Conservation (phyloP, 768 basidiomycete genomes). For the Leccinum fibrillosum region DNA sequence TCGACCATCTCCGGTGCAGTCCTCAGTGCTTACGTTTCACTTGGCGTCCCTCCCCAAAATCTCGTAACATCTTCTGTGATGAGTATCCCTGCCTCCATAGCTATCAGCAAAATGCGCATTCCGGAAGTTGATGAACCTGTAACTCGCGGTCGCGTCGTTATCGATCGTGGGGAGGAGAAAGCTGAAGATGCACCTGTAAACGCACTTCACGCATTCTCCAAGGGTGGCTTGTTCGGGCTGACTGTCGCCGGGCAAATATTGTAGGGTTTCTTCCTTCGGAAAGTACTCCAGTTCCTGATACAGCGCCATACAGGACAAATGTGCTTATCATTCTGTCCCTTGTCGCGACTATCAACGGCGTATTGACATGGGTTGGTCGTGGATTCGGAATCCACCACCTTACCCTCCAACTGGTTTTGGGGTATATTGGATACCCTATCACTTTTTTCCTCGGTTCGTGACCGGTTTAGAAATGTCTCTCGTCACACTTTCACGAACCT, state of each 20-base stretch:
- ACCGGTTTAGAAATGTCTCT: neutral
- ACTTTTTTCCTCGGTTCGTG: slow-evolving; percentile 63
- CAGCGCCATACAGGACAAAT: slow-evolving; percentile 51
- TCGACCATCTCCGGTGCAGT: slow-evolving; percentile 93
- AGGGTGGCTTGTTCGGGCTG: slow-evolving; percentile 82
- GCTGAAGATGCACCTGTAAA: slow-evolving; percentile 62
- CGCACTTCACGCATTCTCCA: slow-evolving; percentile 83
- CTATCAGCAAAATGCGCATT: slow-evolving; percentile 83
- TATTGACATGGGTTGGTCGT: slow-evolving; percentile 85
- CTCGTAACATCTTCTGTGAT: slow-evolving; percentile 88
- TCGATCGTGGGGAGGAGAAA: slow-evolving; percentile 70
- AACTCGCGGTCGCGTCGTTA: slow-evolving; percentile 74
- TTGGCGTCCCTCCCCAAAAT: slow-evolving; percentile 77
- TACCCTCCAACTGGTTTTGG: slow-evolving; percentile 79
- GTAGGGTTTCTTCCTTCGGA: slow-evolving; percentile 37
- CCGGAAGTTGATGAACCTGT: slow-evolving; percentile 86
- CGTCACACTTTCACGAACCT: slow-evolving; percentile 1
- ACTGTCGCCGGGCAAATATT: slow-evolving; percentile 86
- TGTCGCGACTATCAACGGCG: slow-evolving; percentile 76
- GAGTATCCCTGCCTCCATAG: slow-evolving; percentile 93
- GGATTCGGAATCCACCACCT: slow-evolving; percentile 81
- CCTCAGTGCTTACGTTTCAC: slow-evolving; percentile 74
- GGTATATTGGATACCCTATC: slow-evolving; percentile 87
- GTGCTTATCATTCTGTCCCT: slow-evolving; percentile 84
- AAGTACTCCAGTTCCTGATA: slow-evolving; percentile 7